phyloP scores from a whole-genome alignment of 305 asterid genomes.

The Solanum hybrid region DNA sequence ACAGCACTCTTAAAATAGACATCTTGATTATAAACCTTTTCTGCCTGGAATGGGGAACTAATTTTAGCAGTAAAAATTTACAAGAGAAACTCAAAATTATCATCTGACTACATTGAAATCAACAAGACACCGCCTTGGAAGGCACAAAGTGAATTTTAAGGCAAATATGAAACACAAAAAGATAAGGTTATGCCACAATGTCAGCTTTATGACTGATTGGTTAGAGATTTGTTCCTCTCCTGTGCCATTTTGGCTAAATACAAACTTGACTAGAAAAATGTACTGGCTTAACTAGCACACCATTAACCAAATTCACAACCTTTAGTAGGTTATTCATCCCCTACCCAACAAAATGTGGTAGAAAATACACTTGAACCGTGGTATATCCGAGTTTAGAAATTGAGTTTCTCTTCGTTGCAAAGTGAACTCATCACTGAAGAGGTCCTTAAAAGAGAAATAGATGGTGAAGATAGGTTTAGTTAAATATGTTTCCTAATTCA shows the following conservation, averaged over 20 bases:
- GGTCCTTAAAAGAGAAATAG: neutral
- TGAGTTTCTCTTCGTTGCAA: neutral
- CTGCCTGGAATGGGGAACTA: slow-evolving; percentile 40
- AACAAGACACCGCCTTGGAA: neutral
- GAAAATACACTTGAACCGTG: neutral
- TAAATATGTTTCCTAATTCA: neutral
- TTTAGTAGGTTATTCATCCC: neutral
- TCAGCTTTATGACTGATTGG: neutral
- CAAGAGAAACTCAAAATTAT: neutral
- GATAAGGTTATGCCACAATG: neutral
- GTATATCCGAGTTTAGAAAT: neutral
- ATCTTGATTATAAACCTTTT: slow-evolving; percentile 76
- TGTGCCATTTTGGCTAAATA: neutral
- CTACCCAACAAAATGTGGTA: neutral
- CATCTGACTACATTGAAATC: neutral
- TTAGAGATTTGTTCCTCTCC: neutral
- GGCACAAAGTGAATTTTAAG: neutral
- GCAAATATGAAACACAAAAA: neutral
- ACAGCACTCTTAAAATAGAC: slow-evolving; percentile 70
- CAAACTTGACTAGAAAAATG: neutral
- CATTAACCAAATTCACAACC: neutral
- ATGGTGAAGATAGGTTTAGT: neutral
- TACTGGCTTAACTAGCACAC: neutral
- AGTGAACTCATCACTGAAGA: neutral
- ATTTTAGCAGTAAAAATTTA: slow-evolving; percentile 2